Percentiles rank a stretch among this genome's conserved stretches.
Evolutionary conservation across 352 stramenopile species (phyloP).

Genomic region (Blastocystis sp.): DNA sequence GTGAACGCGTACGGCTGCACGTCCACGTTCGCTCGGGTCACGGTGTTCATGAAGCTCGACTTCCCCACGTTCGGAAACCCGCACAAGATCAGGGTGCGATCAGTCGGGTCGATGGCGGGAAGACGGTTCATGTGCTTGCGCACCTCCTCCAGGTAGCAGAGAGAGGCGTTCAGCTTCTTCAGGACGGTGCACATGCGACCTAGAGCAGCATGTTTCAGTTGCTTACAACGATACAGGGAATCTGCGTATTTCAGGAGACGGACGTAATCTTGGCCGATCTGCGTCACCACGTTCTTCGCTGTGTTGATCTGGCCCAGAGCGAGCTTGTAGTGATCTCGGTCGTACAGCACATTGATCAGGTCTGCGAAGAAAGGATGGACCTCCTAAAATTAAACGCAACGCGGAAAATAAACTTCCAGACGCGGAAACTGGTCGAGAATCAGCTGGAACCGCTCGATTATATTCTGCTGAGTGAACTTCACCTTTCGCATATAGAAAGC

Average conservation of each 20-base stretch:
- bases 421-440: conserved; percentile 98
- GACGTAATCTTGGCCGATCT: conserved; percentile 95
- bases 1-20: conserved; percentile 99
- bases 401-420: conserved; percentile 75
- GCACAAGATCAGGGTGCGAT: conserved; percentile 92
- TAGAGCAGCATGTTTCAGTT: conserved; percentile 96
- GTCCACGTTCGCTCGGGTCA: conserved; percentile 96
- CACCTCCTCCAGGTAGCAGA: conserved; percentile 92
- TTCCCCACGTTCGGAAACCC: conserved; percentile 99
- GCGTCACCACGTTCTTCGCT: conserved; percentile 89
- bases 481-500: conserved; percentile 98
- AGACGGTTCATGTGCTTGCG: conserved; percentile 96
- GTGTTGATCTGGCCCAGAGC: conserved; percentile 97
- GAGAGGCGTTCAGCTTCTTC: conserved; percentile 94
- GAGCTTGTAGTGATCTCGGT: conserved; percentile 99
- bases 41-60: conserved; percentile 99
- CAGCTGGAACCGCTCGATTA: conserved; percentile 87
- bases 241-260: conserved; percentile 99
- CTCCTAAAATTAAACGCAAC: conserved; percentile 66
- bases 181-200: conserved; percentile 96
- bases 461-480: conserved; percentile 99
- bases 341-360: conserved; percentile 99
- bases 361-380: conserved; percentile 98
- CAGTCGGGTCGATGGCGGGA: conserved; percentile 96
- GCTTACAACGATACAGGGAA: conserved; percentile 97